Base-by-base conservation (phyloP, 2,329 filamentous ascomycete species). In the Ascochyta viciae-villosae region DNA sequence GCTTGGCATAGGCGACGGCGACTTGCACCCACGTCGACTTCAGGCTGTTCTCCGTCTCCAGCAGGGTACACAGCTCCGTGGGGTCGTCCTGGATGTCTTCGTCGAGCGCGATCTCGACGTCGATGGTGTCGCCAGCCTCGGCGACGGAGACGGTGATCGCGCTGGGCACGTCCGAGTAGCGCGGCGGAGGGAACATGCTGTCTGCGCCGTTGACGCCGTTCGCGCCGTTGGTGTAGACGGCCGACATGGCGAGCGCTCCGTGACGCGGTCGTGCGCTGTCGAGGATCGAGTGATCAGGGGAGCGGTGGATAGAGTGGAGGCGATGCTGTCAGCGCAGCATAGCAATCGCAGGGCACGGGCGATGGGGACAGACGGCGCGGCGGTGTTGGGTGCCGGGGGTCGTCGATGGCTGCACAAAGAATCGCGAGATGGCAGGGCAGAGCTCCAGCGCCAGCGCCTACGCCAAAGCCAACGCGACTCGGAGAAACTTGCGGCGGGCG, bases 11-110 rank as follows among this genome's bases (percentile, higher is more conserved):
- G 43, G 94, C 94, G 56, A 98, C 83, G 38, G 96, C 91, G 64
- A 98, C 95, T n/a, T 92, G 94, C 83, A 99, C 94, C 96, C 96
- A 99, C 66, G 96, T 96, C 48, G 89, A 91, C 69, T 94, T 92
- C 34, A 91, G 89, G 15, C 92, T 93, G 70, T 89, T 88, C 76
- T 99, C 96, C 71, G 95, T 96, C 79, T 99, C 94, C 61, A 99
- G 87, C 46, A 99, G 84, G 27, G 91, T 95, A 76, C 95, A 99
- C 5, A 99, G 85, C 79, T 99, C 95, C 42, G 91, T 96, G 19
- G 92, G 91, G 73, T 98, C 95, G 74, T 98, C 95, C 58, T 93
- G 86, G 35, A 97, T 87, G 58, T 75, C 71, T 63, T 94, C 91
- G 73, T 93, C 89, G 50, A 98, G 86, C 73, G 96, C 91, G 70